phyloP scores from a whole-genome alignment of 2,329 filamentous ascomycete species.

The Emergomyces africanus region DNA sequence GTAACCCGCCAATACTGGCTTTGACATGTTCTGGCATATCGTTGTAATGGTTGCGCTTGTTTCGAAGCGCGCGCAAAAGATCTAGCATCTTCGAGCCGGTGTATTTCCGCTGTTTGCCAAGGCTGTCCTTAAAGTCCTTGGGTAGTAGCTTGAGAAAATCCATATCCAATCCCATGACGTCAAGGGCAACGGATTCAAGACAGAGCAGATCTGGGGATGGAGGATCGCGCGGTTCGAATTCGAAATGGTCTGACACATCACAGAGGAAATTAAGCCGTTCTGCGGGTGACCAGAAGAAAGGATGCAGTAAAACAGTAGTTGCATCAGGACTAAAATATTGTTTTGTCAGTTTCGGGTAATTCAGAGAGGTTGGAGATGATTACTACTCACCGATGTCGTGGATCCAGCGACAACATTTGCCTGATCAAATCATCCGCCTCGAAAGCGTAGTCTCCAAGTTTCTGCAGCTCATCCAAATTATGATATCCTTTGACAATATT shows the following conservation, averaged over 20 bases:
- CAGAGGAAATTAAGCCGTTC: conserved; percentile 88
- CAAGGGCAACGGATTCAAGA: conserved; percentile 38
- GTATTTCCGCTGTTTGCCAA: conserved; percentile 93
- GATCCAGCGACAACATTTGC: conserved; percentile 61
- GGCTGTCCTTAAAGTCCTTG: conserved; percentile 69
- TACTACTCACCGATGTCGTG: conserved; percentile 40
- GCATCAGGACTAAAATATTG: conserved; percentile 48
- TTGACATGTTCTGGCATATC: conserved; percentile 80
- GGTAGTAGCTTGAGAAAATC: conserved; percentile 72
- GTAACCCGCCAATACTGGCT: conserved; percentile 56
- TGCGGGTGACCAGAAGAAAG: conserved; percentile 91
- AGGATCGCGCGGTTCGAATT: conserved; percentile 78
- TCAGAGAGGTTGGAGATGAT: neutral
- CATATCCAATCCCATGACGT: conserved; percentile 40
- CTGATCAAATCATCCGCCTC: conserved; percentile 80
- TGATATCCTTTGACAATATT: conserved; percentile 90
- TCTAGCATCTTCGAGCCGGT: conserved; percentile 73
- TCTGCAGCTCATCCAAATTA: conserved; percentile 56
- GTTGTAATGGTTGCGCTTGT: conserved; percentile 97
- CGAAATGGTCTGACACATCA: conserved; percentile 91
- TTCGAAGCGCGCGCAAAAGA: conserved; percentile 73
- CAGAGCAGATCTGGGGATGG: conserved; percentile 54
- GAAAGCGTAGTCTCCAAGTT: conserved; percentile 68
- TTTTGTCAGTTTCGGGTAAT: neutral
- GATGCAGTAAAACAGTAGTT: conserved; percentile 72